phyloP scores from a whole-genome alignment of 2,329 filamentous ascomycete species.

The Coleophoma eucalyptorum region DNA sequence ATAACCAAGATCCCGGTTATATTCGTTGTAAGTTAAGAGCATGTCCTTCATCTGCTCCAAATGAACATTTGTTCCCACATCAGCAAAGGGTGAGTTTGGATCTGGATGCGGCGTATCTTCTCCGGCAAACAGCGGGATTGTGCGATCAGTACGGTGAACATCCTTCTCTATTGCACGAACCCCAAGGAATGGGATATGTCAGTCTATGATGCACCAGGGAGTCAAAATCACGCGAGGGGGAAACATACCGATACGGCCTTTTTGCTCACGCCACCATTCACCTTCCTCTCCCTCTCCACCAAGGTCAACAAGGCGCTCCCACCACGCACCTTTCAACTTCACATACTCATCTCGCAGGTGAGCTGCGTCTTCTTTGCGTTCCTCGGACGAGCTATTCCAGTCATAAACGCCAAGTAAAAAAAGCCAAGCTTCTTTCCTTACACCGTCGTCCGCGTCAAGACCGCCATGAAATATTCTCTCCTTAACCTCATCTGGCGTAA shows the following conservation, averaged over 20 bases:
- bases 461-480: constrained; percentile 97
- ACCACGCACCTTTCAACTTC: constrained; percentile 90
- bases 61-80: constrained; percentile 91
- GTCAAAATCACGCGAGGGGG: constrained; percentile 2
- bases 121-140: constrained; percentile 90
- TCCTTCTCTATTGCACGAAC: constrained; percentile 76
- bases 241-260: constrained; percentile 80
- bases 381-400: constrained; percentile 86
- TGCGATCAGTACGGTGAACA: constrained; percentile 93
- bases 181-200: constrained; percentile 47
- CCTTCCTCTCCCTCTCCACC: constrained; percentile 75
- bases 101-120: constrained; percentile 97
- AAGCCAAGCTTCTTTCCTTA: constrained; percentile 94
- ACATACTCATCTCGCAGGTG: constrained; percentile 91
- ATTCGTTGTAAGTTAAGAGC: constrained; percentile 97
- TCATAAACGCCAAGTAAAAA: constrained; percentile 89
- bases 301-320: constrained; percentile 86
- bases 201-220: constrained; percentile 18
- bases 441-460: constrained; percentile 81
- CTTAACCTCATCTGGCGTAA: constrained; percentile 90
- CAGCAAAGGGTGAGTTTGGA: constrained; percentile 90
- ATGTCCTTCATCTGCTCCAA: constrained; percentile 99
- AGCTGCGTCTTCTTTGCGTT: constrained; percentile 78
- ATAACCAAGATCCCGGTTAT: constrained; percentile 92
- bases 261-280: constrained; percentile 97